phyloP scores from a whole-genome alignment of 257 asterid genomes.

The Sherardia arvensis region DNA sequence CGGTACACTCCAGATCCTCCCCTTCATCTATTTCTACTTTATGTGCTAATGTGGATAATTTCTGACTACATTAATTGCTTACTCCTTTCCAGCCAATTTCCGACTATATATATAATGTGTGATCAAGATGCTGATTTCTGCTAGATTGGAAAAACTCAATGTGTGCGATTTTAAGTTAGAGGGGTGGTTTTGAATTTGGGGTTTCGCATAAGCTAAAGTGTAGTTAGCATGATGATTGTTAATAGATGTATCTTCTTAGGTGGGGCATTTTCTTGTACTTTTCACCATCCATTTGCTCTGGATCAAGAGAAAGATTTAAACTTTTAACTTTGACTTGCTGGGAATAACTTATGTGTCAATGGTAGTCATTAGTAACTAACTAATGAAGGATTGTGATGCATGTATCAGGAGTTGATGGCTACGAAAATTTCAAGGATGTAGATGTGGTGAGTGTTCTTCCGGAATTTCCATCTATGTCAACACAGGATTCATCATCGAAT shows the following conservation, averaged over 20 bases:
- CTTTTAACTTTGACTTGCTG: background rate
- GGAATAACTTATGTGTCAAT: background rate
- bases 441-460: slow-evolving; percentile 27
- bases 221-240: background rate
- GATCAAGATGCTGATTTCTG: background rate
- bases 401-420: slow-evolving; percentile 12
- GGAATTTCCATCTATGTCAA: slow-evolving; percentile 17
- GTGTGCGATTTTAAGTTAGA: background rate
- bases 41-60: slow-evolving; percentile 1
- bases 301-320: background rate
- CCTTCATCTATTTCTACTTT: background rate
- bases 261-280: slow-evolving; percentile 6
- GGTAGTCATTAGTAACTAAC: background rate
- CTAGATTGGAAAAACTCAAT: background rate
- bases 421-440: slow-evolving; percentile 30
- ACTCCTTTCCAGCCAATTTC: background rate
- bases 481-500: slow-evolving; percentile 11
- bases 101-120: too few species aligned
- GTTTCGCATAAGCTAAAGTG: background rate
- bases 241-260: background rate
- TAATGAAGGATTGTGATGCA: background rate
- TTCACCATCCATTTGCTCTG: background rate
- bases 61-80: background rate
- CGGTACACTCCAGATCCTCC: slow-evolving; percentile 10
- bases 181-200: background rate